Percentiles rank a stretch among this genome's conserved stretches.
phyloP scores from a whole-genome alignment of 2,329 filamentous ascomycete genomes.

The Cadophora sp. region DNA sequence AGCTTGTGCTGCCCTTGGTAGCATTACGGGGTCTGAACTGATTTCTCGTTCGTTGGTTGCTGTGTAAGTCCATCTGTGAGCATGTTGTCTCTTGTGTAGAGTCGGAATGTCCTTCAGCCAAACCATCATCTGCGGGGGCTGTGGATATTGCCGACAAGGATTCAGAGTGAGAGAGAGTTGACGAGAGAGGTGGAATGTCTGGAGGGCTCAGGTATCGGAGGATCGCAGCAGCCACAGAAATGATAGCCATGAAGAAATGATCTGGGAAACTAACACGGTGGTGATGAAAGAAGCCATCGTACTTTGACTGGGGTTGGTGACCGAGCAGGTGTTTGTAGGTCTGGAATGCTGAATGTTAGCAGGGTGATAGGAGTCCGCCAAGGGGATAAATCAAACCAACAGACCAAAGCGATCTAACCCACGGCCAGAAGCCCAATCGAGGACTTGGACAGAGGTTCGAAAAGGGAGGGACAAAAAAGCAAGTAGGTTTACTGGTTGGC shows the following conservation, averaged over 20 bases:
- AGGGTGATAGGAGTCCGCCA: slow-evolving; percentile 29
- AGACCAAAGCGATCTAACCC: background rate
- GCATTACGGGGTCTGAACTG: slow-evolving; percentile 89
- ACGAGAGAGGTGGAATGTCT: slow-evolving; percentile 36
- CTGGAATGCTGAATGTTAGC: slow-evolving; percentile 42
- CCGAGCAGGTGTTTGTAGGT: slow-evolving; percentile 7
- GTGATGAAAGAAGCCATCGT: slow-evolving; percentile 81
- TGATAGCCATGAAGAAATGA: slow-evolving; percentile 44
- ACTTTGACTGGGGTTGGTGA: slow-evolving; percentile 24
- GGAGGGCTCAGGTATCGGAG: slow-evolving; percentile 44
- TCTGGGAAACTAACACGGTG: slow-evolving; percentile 71
- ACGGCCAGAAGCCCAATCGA: background rate
- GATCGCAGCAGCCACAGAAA: slow-evolving; percentile 33
- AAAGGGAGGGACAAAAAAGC: background rate
- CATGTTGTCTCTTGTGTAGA: slow-evolving; percentile 43
- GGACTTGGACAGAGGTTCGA: background rate
- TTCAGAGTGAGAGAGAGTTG: slow-evolving; percentile 40
- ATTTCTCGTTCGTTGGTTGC: slow-evolving; percentile 86
- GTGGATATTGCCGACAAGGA: slow-evolving; percentile 38
- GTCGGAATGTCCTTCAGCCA: background rate
- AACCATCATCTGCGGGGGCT: slow-evolving; percentile 38
- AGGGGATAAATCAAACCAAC: background rate
- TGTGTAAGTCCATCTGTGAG: slow-evolving; percentile 51
- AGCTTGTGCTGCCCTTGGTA: slow-evolving; percentile 86
- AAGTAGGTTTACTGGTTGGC: background rate